Percentiles rank a stretch among this genome's conserved stretches.
Conservation (phyloP, 257 asterid species). For the Leptodermis oblonga region DNA sequence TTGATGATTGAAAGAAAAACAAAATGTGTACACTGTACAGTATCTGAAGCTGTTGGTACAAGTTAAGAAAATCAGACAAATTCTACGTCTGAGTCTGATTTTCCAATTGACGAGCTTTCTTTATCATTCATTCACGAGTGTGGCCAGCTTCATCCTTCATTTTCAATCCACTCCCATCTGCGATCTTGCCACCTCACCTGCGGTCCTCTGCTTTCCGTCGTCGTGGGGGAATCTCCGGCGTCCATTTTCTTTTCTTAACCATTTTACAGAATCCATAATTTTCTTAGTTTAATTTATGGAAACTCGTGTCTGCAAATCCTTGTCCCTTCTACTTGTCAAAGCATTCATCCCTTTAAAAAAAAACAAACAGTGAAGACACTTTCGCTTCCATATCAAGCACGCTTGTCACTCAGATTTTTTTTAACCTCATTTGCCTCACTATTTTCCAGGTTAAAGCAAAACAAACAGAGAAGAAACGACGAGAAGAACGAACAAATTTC, state of each 20-base stretch:
- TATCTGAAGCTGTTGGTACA: not conserved
- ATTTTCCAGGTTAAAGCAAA: not conserved
- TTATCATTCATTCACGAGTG: conserved; percentile 14
- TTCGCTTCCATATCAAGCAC: conserved; percentile 17
- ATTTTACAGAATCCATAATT: not conserved
- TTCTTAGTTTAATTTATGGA: not conserved
- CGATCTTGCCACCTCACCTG: not conserved
- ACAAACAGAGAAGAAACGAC: not conserved
- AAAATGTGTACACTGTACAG: not conserved
- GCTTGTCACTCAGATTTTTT: conserved; percentile 4
- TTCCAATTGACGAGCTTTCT: conserved; percentile 3
- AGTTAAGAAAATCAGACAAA: conserved; percentile 1
- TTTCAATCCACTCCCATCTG: not conserved
- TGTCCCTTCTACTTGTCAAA: conserved; percentile 23
- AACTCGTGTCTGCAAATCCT: conserved; percentile 12
- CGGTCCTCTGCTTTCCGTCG: not conserved
- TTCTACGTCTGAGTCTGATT: not conserved
- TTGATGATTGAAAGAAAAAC: too few relatives aligned
- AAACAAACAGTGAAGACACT: conserved; percentile 17
- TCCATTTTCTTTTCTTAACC: not conserved
- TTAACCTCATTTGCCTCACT: not conserved
- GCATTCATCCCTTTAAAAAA: not conserved
- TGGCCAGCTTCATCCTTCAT: not conserved
- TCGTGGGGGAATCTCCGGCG: not conserved
- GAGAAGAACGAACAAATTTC: not conserved